Base-by-base conservation (phyloP, 768 basidiomycete species). In the Mycena floridula region DNA sequence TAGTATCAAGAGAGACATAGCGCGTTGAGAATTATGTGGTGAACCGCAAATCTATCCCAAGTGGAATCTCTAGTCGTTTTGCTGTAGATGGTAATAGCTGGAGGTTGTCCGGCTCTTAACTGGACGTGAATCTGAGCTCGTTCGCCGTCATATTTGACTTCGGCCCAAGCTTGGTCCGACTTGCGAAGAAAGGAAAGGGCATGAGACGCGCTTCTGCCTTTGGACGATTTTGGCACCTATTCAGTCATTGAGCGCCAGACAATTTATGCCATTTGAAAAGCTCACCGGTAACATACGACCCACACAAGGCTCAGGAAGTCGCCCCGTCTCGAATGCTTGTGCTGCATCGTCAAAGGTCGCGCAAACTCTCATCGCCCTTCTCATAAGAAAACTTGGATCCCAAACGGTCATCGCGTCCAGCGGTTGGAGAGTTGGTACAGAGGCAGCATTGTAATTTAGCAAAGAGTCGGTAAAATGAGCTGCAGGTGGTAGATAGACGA, bases 61-160 rank as follows among this genome's bases (percentile, higher is more conserved):
- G 92, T 95, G 23, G 87, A 91, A 54, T 95, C 79, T 15, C 92
- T 65, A 46, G 77, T 82, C 54, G 86, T 91, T 63, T 97, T 95
- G 67, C 89, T 92, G 59, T 85, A 92, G 30, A 95, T 91, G 1
- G 65, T 81, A 48, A 94, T 85, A 25, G 64, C 66, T 4, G 72
- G 61, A 5, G 59, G 51, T 0, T 54, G 59, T 12, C 67, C 59
- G 3, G 52, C 54, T 4, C 55, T 48, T 2, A 82, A 56, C 55
- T 82, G 70, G 20, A 92, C 76, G 56, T 97, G 93, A 22, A 94
- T 90, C 54, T 97, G 93, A 44, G 91, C 84, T n/a, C 93, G 75
- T 62, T 95, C 92, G 8, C 93, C 93, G 46, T 95, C 93, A 59
- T 94, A 94, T 61, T 97, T 97, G 0, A 82, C 92, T 64, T 97